Conservation (phyloP, 352 stramenopile genomes). For the Phytophthora nicotianae region DNA sequence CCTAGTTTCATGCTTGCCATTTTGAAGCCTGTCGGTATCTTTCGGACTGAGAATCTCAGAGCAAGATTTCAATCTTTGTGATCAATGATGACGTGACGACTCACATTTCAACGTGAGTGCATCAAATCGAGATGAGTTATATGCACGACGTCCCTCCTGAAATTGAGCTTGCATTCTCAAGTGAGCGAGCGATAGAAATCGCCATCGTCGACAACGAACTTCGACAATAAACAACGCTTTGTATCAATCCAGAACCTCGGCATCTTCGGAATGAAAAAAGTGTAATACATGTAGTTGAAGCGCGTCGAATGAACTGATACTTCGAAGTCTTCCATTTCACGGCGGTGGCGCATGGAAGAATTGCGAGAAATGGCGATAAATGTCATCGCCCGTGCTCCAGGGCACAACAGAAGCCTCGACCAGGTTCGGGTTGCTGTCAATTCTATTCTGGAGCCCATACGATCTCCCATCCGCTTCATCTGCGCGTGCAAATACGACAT, state of each 20-base stretch:
- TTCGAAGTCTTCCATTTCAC: background rate
- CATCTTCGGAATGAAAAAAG: background rate
- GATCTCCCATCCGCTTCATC: conserved; percentile 50
- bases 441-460: conserved; percentile 63
- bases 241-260: background rate
- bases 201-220: too few relatives aligned
- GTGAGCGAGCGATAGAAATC: too few relatives aligned
- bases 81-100: background rate
- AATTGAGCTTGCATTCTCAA: too few relatives aligned
- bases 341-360: conserved; percentile 25
- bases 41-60: too few relatives aligned
- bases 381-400: conserved; percentile 69
- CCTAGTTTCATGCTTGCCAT: too few relatives aligned
- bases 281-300: too few relatives aligned
- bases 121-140: too few relatives aligned
- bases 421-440: conserved; percentile 37
- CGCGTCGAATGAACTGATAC: too few relatives aligned
- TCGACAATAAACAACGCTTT: too few relatives aligned
- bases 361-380: conserved; percentile 56
- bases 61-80: background rate
- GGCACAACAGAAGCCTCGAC: conserved; percentile 54
- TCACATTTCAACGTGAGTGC: background rate
- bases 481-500: conserved; percentile 70
- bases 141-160: too few relatives aligned
- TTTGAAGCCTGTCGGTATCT: too few relatives aligned